Evolutionary conservation across 2,329 filamentous ascomycete species (phyloP), one percentile per base, ranked within the genome.

Genomic region (Alternaria solani): DNA sequence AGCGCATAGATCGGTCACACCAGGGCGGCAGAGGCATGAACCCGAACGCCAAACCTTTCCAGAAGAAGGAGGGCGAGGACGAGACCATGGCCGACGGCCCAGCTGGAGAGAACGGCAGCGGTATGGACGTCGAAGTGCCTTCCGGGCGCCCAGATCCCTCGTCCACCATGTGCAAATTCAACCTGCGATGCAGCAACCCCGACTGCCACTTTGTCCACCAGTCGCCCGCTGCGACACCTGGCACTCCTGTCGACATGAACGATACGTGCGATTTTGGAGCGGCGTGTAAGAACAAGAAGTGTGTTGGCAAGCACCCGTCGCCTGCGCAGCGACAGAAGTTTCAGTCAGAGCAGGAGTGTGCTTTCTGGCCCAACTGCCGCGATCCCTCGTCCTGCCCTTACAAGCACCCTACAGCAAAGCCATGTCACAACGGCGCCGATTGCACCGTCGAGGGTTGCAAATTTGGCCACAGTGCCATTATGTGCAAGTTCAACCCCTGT

Each of bases 201-300:
- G 92, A 96, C 63, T 99, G 95, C 81, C 91, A 90, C 67, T 99
- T 93, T 77, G 95, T 93, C 18, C 95, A 99, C 74, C 94, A 97
- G 81, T 97, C 94, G 16, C 93, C 95, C 2, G 93, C 91, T 2
- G 94, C 94, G 32, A 91, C 92, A 4, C 89, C 90, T 2, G 91
- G 91, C 28, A 87, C 86, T 2, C 85, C 89, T 0, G 84, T 98
- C 59, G 95, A 98, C 77, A 85, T 94, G 67, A 87, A 85, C 59
- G 93, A 96, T 72, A 84, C 86, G 18, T 99, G 95, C 82, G 86
- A 86, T 18, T 98, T 91, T 71, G 94, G 93, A 20, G 93, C 89
- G 2, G 93, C 93, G 8, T 99, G 95, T 87, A 96, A 95, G 81
- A 99, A 98, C 84, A 86, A 88, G 72, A 98, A 98, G 81, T 99